These are phyloP conservation scores for Mycena haematopus DNA, from an alignment of 768 basidiomycete genomes.

Conservation along the genomic window DNA sequence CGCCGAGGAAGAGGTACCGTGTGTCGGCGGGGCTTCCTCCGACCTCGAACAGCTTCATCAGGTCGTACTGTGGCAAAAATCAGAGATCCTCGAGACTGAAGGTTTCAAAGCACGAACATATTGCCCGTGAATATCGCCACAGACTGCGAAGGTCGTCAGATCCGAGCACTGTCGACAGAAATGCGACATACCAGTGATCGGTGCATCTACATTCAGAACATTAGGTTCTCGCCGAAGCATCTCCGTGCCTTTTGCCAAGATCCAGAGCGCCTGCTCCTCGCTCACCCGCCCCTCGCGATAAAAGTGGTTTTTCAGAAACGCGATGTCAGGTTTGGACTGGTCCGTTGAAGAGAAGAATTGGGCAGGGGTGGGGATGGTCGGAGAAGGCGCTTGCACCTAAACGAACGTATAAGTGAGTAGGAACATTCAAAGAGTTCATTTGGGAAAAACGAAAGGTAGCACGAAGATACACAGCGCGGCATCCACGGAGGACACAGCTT, in stretches of 20 bases:
- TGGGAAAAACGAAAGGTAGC: not conserved
- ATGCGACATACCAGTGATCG: slow-evolving; percentile 82
- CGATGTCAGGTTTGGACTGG: slow-evolving; percentile 90
- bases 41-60: slow-evolving; percentile 96
- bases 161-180: not conserved
- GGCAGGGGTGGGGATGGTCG: slow-evolving; percentile 87
- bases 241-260: slow-evolving; percentile 87
- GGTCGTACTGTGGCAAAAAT: slow-evolving; percentile 69
- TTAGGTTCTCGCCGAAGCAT: slow-evolving; percentile 86
- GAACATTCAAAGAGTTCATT: not conserved
- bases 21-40: slow-evolving; percentile 95
- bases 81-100: slow-evolving; percentile 17
- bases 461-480: not conserved
- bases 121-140: slow-evolving; percentile 99
- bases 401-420: not conserved
- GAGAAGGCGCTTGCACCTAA: slow-evolving; percentile 98
- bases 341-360: slow-evolving; percentile 91
- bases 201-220: slow-evolving; percentile 92
- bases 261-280: slow-evolving; percentile 95
- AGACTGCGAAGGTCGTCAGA: slow-evolving; percentile 58
- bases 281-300: slow-evolving; percentile 94
- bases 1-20: slow-evolving; percentile 89
- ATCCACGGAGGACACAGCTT: not conserved
- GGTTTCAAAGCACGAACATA: slow-evolving; percentile 67
- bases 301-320: slow-evolving; percentile 98